Base-by-base conservation (phyloP, 768 basidiomycete species). In the Xerocomellus intermedius region DNA sequence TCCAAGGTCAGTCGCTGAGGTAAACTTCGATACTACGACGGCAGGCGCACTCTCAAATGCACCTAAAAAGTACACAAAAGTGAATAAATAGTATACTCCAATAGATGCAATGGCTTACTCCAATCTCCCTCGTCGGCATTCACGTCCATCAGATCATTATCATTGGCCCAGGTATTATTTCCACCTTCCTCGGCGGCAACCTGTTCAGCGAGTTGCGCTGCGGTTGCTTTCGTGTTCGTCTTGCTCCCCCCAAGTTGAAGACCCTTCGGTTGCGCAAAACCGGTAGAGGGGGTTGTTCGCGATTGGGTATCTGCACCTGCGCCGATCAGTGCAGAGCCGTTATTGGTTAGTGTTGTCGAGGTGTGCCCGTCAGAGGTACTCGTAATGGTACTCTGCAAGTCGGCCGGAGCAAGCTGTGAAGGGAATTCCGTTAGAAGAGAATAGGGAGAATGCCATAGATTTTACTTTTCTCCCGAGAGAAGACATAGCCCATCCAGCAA, bases 401-500 rank as follows among this genome's bases (percentile, higher is more conserved):
- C 93, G 6, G 84, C 75, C 30, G 83, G 73, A 8, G 84, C 83
- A 45, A 94, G 82, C 89, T 90, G 58, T 19, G 3, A 48, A 52
- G 30, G 21, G 21, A 38, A 13, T 30, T 10, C 30, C 19, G 10
- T 46, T 4, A 53, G 32, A 38, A 42, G 28, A n/a, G 16, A 13
- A 16, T 19, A 38, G 13, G 1, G 8, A 37, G 13, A 1, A 28
- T 3, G 2, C 19, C 13, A 21, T 43, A 13, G 5, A 14, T 51
- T 74, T 30, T 50, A 89, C 90, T 78, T 89, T 90, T 74, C 85
- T 94, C 26, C 89, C 86, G 0, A 98, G 64, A 0, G 90, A 94
- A 5, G 93, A 89, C 41, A 98, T 92, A 2, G 96, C 96, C 96
- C 96, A 98, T 7, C 94, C 93, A 14, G 96, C 95, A 4, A 99